phyloP scores from a whole-genome alignment of 805 yeast species.

The Candida yuanshanica region DNA sequence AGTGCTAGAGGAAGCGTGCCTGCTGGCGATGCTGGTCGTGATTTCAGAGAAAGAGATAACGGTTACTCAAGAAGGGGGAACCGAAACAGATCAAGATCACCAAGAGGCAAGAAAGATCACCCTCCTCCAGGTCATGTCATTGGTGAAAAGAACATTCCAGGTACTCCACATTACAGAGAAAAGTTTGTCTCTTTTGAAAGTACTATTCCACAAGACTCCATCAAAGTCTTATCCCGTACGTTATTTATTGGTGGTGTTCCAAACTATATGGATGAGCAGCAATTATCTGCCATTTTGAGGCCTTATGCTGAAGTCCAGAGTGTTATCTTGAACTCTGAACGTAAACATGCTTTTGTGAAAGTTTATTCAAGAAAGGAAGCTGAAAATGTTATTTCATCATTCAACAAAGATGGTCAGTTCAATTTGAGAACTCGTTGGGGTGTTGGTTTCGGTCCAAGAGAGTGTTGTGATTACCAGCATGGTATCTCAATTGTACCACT shows the following conservation, averaged over 20 bases:
- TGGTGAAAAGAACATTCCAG: slow-evolving; percentile 63
- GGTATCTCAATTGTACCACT: slow-evolving; percentile 88
- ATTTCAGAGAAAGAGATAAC: slow-evolving; percentile 9
- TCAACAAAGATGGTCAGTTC: slow-evolving; percentile 59
- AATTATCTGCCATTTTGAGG: slow-evolving; percentile 61
- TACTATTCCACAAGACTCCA: slow-evolving; percentile 66
- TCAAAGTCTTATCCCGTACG: slow-evolving; percentile 85
- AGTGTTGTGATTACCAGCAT: slow-evolving; percentile 90
- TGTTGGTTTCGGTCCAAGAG: slow-evolving; percentile 98
- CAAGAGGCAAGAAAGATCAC: slow-evolving; percentile 16
- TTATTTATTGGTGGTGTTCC: slow-evolving; percentile 94
- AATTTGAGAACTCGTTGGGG: slow-evolving; percentile 93
- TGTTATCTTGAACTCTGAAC: slow-evolving; percentile 76
- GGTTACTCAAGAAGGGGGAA: slow-evolving; percentile 17
- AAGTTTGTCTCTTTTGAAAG: slow-evolving; percentile 66
- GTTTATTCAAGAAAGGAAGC: slow-evolving; percentile 91
- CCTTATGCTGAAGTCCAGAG: slow-evolving; percentile 92
- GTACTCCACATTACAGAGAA: slow-evolving; percentile 73
- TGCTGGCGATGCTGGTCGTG: slow-evolving; percentile 12
- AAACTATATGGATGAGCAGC: slow-evolving; percentile 68
- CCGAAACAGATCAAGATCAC: slow-evolving; percentile 26
- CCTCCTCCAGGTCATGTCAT: slow-evolving; percentile 31
- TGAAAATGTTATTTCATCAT: slow-evolving; percentile 67
- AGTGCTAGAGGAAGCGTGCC: slow-evolving; percentile 22
- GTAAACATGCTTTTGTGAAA: slow-evolving; percentile 95